Conservation (phyloP, 192 early-diverging fungal genomes). For the Podila clonocystis region DNA sequence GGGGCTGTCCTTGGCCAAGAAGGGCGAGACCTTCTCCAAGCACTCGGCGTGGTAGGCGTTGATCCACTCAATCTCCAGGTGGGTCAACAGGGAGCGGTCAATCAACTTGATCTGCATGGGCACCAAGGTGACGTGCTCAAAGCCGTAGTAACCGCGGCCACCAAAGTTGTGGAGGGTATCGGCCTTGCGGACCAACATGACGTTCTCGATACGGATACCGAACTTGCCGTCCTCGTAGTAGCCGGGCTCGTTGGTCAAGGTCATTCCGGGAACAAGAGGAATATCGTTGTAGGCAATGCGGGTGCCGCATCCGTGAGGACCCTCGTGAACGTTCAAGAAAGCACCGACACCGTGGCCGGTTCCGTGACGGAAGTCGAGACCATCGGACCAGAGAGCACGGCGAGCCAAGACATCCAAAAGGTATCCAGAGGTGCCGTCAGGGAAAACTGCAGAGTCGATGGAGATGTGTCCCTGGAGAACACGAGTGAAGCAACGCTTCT, state of each 20-base stretch:
- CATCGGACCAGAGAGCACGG: conserved; percentile 87
- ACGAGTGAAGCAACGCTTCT: conserved; percentile 95
- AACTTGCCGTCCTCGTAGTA: conserved; percentile 98
- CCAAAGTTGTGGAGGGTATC: conserved; percentile 88
- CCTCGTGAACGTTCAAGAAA: conserved; percentile 95
- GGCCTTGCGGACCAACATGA: conserved; percentile 80
- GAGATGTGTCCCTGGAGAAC: conserved; percentile 98
- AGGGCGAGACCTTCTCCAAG: conserved; percentile 81
- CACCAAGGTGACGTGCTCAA: conserved; percentile 92
- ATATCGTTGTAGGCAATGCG: conserved; percentile 78
- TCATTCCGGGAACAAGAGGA: conserved; percentile 90
- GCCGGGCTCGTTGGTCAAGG: conserved; percentile 96
- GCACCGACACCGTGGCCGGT: conserved; percentile 98
- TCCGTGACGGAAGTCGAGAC: conserved; percentile 96
- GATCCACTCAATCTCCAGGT: conserved; percentile 86
- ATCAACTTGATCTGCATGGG: conserved; percentile 92
- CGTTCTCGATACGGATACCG: conserved; percentile 98
- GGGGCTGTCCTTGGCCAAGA: conserved; percentile 71
- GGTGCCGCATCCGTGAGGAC: conserved; percentile 93
- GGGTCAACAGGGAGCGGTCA: conserved; percentile 71
- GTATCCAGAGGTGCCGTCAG: conserved; percentile 87
- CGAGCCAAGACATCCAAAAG: conserved; percentile 92
- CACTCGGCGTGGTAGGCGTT: conserved; percentile 86
- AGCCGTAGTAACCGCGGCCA: conserved; percentile 81
- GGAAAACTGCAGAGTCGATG: conserved; percentile 90